Evolutionary conservation across 139 green algal species (phyloP).

Genomic region (Haematococcus lacustris): DNA sequence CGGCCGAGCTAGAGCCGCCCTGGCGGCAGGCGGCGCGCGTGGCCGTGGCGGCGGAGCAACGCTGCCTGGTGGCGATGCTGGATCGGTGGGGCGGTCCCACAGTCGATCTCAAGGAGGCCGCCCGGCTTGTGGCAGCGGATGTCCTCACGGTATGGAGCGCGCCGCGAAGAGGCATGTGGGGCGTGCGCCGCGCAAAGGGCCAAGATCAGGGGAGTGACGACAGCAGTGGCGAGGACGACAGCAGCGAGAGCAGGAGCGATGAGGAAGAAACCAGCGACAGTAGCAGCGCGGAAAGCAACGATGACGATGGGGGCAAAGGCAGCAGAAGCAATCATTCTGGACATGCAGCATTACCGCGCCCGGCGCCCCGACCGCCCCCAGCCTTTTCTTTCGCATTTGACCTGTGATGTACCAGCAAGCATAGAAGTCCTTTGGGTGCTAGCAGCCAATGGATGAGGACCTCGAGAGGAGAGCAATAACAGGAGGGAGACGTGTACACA

Average conservation of each 20-base stretch:
- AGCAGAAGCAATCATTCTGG: too few species aligned
- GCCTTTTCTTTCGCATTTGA: too few species aligned
- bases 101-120: neutral
- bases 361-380: too few species aligned
- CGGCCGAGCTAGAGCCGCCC: constrained; percentile 5
- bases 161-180: neutral
- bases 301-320: too few species aligned
- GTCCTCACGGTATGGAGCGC: neutral
- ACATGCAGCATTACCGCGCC: too few species aligned
- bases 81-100: neutral
- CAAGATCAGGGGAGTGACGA: constrained; percentile 11
- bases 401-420: too few species aligned
- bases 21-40: constrained; percentile 12
- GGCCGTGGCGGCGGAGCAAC: constrained; percentile 14
- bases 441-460: too few species aligned
- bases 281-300: too few species aligned
- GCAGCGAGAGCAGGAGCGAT: neutral
- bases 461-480: too few species aligned
- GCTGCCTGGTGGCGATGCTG: constrained; percentile 1
- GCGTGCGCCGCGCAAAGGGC: neutral
- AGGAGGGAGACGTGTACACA: too few species aligned
- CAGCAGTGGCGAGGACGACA: neutral
- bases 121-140: neutral
- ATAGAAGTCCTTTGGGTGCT: too few species aligned
- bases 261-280: too few species aligned